A percentile compares a stretch with the other conserved stretches of the same genome.
Evolutionary conservation across 2,329 filamentous ascomycete species (phyloP).

Genomic region (Macroventuria anomochaeta): DNA sequence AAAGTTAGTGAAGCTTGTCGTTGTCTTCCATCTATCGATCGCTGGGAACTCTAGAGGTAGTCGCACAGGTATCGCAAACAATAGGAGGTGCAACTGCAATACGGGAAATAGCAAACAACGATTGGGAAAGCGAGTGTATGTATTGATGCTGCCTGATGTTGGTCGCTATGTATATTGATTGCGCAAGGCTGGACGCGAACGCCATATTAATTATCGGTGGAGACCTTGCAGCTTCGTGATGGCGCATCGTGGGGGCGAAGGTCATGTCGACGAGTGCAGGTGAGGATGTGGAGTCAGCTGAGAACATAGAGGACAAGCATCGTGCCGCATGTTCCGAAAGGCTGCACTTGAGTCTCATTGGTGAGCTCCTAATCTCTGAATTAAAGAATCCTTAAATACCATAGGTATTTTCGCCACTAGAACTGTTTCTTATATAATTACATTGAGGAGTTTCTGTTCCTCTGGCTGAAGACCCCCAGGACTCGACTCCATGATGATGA

Average conservation of each 20-base stretch:
- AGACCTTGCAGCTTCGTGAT: slow-evolving; percentile 11
- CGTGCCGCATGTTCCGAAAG: slow-evolving; percentile 7
- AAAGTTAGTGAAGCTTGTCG: background rate
- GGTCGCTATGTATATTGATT: background rate
- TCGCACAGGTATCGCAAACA: slow-evolving; percentile 4
- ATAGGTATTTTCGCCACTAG: too few species aligned
- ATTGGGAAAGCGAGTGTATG: background rate
- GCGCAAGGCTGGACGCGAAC: background rate
- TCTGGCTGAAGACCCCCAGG: too few species aligned
- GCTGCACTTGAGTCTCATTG: slow-evolving; percentile 7
- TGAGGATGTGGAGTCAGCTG: slow-evolving; percentile 12
- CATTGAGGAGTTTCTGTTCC: too few species aligned
- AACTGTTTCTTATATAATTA: too few species aligned
- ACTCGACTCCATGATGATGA: too few species aligned
- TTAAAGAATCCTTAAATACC: too few species aligned
- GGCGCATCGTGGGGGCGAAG: slow-evolving; percentile 14
- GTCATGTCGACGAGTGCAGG: slow-evolving; percentile 7
- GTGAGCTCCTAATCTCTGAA: too few species aligned
- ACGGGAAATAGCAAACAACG: slow-evolving; percentile 4
- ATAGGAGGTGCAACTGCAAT: background rate
- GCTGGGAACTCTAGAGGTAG: background rate
- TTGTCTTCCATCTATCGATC: background rate
- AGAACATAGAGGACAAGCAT: slow-evolving; percentile 10
- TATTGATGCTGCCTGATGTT: slow-evolving; percentile 4
- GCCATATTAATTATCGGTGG: slow-evolving; percentile 7